phyloP scores from a whole-genome alignment of 2,329 filamentous ascomycete genomes.

The Apiospora rasikravindrae region DNA sequence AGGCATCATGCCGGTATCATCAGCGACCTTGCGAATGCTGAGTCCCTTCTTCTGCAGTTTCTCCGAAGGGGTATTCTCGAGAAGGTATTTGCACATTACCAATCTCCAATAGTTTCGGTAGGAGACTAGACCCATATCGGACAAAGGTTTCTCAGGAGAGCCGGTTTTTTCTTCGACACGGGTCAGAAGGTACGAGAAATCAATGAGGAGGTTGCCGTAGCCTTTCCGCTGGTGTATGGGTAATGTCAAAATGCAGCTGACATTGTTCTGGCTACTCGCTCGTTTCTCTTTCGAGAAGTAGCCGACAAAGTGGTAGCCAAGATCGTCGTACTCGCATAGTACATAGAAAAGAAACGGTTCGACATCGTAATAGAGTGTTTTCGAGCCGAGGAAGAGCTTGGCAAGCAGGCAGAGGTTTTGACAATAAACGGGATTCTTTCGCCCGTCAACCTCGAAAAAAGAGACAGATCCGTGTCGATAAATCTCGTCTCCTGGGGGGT shows the following conservation, averaged over 20 bases:
- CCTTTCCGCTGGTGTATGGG: constrained; percentile 97
- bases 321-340: constrained; percentile 90
- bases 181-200: constrained; percentile 97
- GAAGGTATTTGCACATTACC: constrained; percentile 82
- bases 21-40: constrained; percentile 74
- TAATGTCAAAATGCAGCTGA: constrained; percentile 94
- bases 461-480: constrained; percentile 90
- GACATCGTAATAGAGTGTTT: constrained; percentile 97
- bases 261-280: constrained; percentile 92
- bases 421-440: constrained; percentile 97
- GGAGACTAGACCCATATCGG: constrained; percentile 96
- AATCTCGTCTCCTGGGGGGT: constrained; percentile 96
- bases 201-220: constrained; percentile 94
- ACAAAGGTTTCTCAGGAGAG: constrained; percentile 95
- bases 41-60: constrained; percentile 52
- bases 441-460: constrained; percentile 96
- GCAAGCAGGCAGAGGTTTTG: constrained; percentile 95
- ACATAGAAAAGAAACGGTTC: constrained; percentile 98
- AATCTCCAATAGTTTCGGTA: constrained; percentile 98
- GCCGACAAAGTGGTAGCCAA: constrained; percentile 95
- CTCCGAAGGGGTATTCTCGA: constrained; percentile 56
- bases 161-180: constrained; percentile 92
- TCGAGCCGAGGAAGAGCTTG: constrained; percentile 97
- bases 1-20: constrained; percentile 91
- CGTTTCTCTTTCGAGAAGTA: constrained; percentile 99